Conservation (phyloP, 345 rosid genomes). For the Odontarrhena argentea region DNA sequence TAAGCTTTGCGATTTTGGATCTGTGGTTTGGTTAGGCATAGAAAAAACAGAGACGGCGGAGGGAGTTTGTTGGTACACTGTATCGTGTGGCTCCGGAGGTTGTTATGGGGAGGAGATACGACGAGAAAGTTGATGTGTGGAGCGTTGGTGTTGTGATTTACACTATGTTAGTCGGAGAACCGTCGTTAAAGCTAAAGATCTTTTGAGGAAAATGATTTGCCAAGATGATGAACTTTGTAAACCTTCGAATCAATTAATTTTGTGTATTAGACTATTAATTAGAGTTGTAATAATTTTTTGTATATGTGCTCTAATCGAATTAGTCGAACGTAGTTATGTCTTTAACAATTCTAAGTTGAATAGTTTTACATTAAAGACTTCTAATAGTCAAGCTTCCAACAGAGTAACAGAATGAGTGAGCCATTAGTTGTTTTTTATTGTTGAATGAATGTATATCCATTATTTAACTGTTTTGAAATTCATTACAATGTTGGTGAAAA, state of each 20-base stretch:
- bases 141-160: conserved; percentile 79
- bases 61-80: conserved; percentile 83
- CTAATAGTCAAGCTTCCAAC: too few species aligned
- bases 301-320: conserved; percentile 8
- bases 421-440: too few species aligned
- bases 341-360: conserved; percentile 15
- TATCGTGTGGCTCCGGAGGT: conserved; percentile 89
- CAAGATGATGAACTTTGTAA: conserved; percentile 47
- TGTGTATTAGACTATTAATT: not conserved
- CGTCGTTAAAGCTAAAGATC: conserved; percentile 78
- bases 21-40: conserved; percentile 51
- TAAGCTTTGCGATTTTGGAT: conserved; percentile 78
- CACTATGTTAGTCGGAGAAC: conserved; percentile 70
- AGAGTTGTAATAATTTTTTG: conserved; percentile 10
- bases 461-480: too few species aligned
- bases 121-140: conserved; percentile 84
- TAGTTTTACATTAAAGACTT: not conserved
- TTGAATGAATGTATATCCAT: too few species aligned
- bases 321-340: conserved; percentile 8
- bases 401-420: too few species aligned
- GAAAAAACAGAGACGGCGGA: conserved; percentile 39
- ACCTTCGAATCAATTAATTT: conserved; percentile 14
- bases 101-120: conserved; percentile 62
- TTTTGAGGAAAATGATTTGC: conserved; percentile 79
- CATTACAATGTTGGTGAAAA: not conserved